phyloP scores from a whole-genome alignment of 2,329 filamentous ascomycete genomes.

The Cyclaneusma minus region DNA sequence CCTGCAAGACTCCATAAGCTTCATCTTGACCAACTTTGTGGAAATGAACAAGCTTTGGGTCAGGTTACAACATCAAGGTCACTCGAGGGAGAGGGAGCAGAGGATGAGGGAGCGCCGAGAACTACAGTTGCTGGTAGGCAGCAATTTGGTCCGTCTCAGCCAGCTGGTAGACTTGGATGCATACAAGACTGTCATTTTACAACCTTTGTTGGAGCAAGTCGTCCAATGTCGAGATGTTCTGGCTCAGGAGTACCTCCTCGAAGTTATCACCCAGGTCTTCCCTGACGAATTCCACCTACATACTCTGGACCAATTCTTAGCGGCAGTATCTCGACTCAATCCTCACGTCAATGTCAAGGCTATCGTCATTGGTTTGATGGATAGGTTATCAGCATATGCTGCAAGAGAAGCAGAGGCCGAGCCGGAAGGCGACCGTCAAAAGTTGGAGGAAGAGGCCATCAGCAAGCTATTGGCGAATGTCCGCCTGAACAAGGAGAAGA shows the following conservation, averaged over 20 bases:
- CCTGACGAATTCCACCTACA: conserved; percentile 97
- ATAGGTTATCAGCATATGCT: conserved; percentile 87
- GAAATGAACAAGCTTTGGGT: conserved; percentile 99
- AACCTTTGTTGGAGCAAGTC: conserved; percentile 84
- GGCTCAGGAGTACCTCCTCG: conserved; percentile 90
- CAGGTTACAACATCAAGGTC: conserved; percentile 88
- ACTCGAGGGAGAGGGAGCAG: conserved; percentile 86
- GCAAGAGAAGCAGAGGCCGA: conserved; percentile 68
- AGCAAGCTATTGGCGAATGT: conserved; percentile 64
- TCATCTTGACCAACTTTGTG: conserved; percentile 95
- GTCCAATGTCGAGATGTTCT: conserved; percentile 95
- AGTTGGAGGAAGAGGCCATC: conserved; percentile 74
- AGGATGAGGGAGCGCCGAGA: conserved; percentile 90
- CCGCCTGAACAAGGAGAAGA: conserved; percentile 45
- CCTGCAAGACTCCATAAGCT: conserved; percentile 93
- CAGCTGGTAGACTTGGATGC: conserved; percentile 89
- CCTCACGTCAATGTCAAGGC: conserved; percentile 96
- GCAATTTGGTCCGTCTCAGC: conserved; percentile 87
- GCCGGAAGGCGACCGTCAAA: conserved; percentile 53
- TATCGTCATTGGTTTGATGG: conserved; percentile 97
- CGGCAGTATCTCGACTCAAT: conserved; percentile 81
- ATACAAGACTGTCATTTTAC: conserved; percentile 82
- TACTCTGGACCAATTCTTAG: conserved; percentile 88
- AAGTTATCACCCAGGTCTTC: conserved; percentile 98
- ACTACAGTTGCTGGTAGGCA: conserved; percentile 86